Evolutionary conservation across 495 filamentous ascomycete genomes (phyloP).

Genomic region (Penicillium simplicissimum): DNA sequence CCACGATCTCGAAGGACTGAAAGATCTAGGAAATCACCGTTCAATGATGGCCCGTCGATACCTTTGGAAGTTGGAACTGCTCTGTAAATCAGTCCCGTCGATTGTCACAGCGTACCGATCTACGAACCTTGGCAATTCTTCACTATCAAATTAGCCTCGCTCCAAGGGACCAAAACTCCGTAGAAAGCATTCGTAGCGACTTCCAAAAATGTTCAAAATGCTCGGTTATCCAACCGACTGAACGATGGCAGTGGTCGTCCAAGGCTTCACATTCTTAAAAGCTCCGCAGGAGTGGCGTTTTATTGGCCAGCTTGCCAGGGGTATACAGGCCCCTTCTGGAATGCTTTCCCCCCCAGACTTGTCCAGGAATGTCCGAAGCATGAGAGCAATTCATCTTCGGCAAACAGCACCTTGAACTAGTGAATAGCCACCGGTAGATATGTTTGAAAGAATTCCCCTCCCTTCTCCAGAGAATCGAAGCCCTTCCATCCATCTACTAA

Average conservation of each 20-base stretch:
- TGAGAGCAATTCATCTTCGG: neutral
- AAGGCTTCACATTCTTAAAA: neutral
- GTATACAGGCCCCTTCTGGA: neutral
- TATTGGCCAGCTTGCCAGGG: neutral
- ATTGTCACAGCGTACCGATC: too few relatives aligned
- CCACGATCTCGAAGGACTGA: too few relatives aligned
- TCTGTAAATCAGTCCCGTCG: too few relatives aligned
- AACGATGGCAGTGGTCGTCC: neutral
- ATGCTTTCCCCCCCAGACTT: constrained; percentile 8
- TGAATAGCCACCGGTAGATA: neutral
- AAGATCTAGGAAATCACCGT: too few relatives aligned
- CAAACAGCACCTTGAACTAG: neutral
- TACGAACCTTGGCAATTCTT: too few relatives aligned
- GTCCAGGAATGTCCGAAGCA: neutral
- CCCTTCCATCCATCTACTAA: neutral
- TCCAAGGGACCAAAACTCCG: too few relatives aligned
- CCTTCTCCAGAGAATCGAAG: neutral
- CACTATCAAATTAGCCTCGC: too few relatives aligned
- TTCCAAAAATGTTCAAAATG: too few relatives aligned
- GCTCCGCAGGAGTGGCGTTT: neutral
- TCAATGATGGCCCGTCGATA: too few relatives aligned
- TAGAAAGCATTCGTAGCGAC: too few relatives aligned
- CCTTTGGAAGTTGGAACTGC: too few relatives aligned
- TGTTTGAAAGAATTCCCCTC: neutral
- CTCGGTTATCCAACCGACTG: neutral